phyloP scores from a whole-genome alignment of 1,284 basidiomycete species.

The Cryptococcus jaspeensis region DNA sequence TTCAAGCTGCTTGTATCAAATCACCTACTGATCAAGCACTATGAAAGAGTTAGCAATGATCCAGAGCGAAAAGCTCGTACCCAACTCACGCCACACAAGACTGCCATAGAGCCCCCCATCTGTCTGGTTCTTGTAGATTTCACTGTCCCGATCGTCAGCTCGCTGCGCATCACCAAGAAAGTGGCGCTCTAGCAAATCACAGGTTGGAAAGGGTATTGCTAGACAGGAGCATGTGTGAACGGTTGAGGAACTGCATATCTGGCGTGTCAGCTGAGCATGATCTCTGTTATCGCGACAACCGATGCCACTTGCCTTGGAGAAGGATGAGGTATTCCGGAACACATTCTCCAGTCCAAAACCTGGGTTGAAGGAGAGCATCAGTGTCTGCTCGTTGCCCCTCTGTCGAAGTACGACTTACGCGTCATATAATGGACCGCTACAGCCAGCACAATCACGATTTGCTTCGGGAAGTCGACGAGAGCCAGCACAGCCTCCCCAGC shows the following conservation, averaged over 20 bases:
- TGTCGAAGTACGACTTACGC: slow-evolving; percentile 22
- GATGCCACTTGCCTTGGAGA: slow-evolving; percentile 55
- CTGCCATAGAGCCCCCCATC: slow-evolving; percentile 73
- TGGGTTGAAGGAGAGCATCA: slow-evolving; percentile 16
- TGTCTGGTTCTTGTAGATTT: slow-evolving; percentile 87
- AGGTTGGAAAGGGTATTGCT: slow-evolving; percentile 85
- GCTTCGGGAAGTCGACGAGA: slow-evolving; percentile 69
- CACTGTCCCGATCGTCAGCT: slow-evolving; percentile 51
- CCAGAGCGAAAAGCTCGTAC: background rate
- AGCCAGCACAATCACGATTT: slow-evolving; percentile 64
- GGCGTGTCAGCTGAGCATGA: slow-evolving; percentile 1
- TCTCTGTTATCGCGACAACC: too few relatives aligned
- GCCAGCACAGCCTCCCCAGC: slow-evolving; percentile 47
- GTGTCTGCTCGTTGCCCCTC: background rate
- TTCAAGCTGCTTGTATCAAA: background rate
- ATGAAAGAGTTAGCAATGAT: slow-evolving; percentile 11
- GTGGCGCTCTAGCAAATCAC: slow-evolving; percentile 52
- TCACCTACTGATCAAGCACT: slow-evolving; percentile 65
- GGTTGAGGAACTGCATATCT: slow-evolving; percentile 63
- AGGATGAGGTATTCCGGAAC: slow-evolving; percentile 71
- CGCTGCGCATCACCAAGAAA: too few relatives aligned
- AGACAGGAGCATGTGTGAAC: slow-evolving; percentile 82
- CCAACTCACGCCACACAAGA: slow-evolving; percentile 63
- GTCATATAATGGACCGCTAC: slow-evolving; percentile 74
- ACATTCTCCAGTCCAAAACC: slow-evolving; percentile 73